Base-by-base conservation (phyloP, 805 yeast genomes). In the Ogataea trehalophila region DNA sequence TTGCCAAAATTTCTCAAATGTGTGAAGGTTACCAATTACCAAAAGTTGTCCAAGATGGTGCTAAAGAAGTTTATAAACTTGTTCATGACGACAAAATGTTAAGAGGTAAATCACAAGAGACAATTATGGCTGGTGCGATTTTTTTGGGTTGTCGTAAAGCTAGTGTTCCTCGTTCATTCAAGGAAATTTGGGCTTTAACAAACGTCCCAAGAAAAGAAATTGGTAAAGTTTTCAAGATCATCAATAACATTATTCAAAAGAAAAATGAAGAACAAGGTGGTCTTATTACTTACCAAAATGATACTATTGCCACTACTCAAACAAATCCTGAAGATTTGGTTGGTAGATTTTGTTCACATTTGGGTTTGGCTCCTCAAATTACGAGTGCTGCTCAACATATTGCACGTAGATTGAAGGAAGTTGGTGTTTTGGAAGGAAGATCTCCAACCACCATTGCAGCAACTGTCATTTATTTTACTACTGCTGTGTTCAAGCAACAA, bases 361-460 rank as follows among this genome's bases (percentile, higher is more conserved):
- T 94, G 72, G 98, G 97, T 49, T 75, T 94, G 48, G 74, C 82
- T 18, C 82, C 89, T 52, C 89, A 82, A 67, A 84, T 91, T 40
- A 84, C 97, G 18, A 87, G 89, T 52, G 92, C 95, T 9, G 96
- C 98, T 2, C 97, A 92, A 67, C 79, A 85, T 59, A 89, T 94
- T 56, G 97, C 97, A 2, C 81, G 89, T 62, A 77, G 85, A 55
- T 89, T 95, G 60, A 87, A 88, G 62, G 96, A 87, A 52, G 84
- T 85, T 52, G 97, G 97, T 47, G 95, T 92, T 36, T 75, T 94
- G 60, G 97, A 96, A 16, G 98, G 99, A 59, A 79, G 97, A 56
- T 87, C 97, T 3, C 99, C 99, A 29, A 91, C 91, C 46, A 92
- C 99, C 35, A 89, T 94, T 61, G 97, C 98, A 0, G 98, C 98